Evolutionary conservation across 2,329 filamentous ascomycete species (phyloP), one percentile per base, ranked within the genome.

Genomic region (Nakataea oryzae): DNA sequence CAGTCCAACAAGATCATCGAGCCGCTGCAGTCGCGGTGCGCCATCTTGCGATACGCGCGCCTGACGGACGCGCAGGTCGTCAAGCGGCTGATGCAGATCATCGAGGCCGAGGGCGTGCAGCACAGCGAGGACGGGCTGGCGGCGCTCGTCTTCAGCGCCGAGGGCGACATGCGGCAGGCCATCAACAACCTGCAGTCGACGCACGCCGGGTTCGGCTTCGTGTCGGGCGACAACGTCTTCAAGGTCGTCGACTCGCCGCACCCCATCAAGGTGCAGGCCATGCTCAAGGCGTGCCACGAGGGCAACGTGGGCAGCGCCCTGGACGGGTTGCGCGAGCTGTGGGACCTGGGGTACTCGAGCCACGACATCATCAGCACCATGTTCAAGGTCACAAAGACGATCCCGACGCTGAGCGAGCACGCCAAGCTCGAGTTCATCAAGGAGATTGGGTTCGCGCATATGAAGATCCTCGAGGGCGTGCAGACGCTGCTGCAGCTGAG

Each of bases 1-100:
- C 91, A 96, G 78, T 95, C 90, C 65, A 99, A 97, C 79, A 99
- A 97, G 78, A 97, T 99, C 72, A 99, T 99, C 74, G 95, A 99
- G 75, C 95, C 95, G n/a, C 81, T 99, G 60, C 95, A 99, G 75
- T 97, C 93, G 24, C 86, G 95, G 69, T 99, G 95, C 73, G 95
- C 95, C 26, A 97, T 99, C 72, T 83, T 99, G 62, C 88, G 95
- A 64, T 99, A 97, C 75, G 88, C 93, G 34, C 88, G 93, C 62
- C 81, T 99, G 67, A 97, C 93, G 2, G 95, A 99, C 72, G 88
- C 85, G 14, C 93, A 99, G 74, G 86, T 99, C 29, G 91, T 97
- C 60, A 93, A 93, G 78, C 85, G 95, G 54, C 75, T 99, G 65
- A 79, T 95, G 75, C 93, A 97, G 72, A 95, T 99, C 68, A 95